Percentiles rank a stretch among this genome's conserved stretches.
phyloP scores from a whole-genome alignment of 164 flowering plant species.

The Platanus orientalis region DNA sequence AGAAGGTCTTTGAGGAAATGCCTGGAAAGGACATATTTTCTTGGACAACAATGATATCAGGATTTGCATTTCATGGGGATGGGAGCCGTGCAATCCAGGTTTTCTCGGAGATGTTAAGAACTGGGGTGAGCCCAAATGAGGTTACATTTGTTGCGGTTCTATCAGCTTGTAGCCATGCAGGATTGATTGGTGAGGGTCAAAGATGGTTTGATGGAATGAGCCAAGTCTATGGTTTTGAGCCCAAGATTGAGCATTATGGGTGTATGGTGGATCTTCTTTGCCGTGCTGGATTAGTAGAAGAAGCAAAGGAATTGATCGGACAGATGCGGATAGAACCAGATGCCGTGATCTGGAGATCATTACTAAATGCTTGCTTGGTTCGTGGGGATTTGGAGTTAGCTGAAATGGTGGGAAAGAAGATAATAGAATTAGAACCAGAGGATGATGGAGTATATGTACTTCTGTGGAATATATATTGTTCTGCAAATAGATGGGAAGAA shows the following conservation, averaged over 20 bases:
- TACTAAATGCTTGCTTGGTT: slow-evolving; percentile 28
- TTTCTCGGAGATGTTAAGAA: slow-evolving; percentile 27
- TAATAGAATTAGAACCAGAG: slow-evolving; percentile 29
- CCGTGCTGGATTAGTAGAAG: slow-evolving; percentile 30
- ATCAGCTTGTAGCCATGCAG: slow-evolving; percentile 41
- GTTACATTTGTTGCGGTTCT: slow-evolving; percentile 32
- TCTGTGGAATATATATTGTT: slow-evolving; percentile 30
- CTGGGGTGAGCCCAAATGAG: slow-evolving; percentile 25
- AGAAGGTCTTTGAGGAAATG: slow-evolving; percentile 21
- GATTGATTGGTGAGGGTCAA: slow-evolving; percentile 30
- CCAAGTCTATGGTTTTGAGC: slow-evolving; percentile 12
- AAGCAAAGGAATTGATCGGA: slow-evolving; percentile 25
- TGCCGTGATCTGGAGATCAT: slow-evolving; percentile 35
- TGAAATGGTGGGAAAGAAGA: slow-evolving; percentile 22
- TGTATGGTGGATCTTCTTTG: slow-evolving; percentile 35
- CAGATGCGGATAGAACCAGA: slow-evolving; percentile 27
- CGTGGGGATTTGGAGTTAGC: slow-evolving; percentile 26
- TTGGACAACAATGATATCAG: slow-evolving; percentile 35
- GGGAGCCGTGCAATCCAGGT: slow-evolving; percentile 25
- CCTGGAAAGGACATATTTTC: slow-evolving; percentile 26
- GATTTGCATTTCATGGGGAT: slow-evolving; percentile 29
- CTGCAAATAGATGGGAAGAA: slow-evolving; percentile 25
- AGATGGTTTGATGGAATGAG: slow-evolving; percentile 19
- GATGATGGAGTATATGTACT: slow-evolving; percentile 33
- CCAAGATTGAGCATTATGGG: slow-evolving; percentile 29